Evolutionary conservation across 345 rosid genomes (phyloP).

Genomic region (Noccaea caerulescens): DNA sequence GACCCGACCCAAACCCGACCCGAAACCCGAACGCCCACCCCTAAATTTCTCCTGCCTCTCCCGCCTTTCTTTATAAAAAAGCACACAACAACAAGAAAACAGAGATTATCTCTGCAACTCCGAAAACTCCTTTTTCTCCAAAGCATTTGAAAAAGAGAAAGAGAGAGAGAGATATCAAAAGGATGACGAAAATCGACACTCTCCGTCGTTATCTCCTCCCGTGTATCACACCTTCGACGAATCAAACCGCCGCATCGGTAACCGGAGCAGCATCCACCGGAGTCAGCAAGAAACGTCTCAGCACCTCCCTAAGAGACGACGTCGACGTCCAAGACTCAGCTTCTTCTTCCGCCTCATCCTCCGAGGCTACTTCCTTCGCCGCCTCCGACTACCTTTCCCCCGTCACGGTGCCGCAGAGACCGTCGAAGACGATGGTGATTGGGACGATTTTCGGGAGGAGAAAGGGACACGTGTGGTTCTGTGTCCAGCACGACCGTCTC

Average conservation of each 20-base stretch:
- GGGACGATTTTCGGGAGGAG: slow-evolving; percentile 84
- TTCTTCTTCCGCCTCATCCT: slow-evolving; percentile 46
- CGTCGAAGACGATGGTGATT: slow-evolving; percentile 78
- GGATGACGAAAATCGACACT: slow-evolving; percentile 65
- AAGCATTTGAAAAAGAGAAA: not conserved
- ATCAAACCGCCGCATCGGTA: slow-evolving; percentile 37
- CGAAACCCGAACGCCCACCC: too few species aligned
- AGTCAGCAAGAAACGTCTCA: slow-evolving; percentile 65
- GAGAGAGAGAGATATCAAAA: not conserved
- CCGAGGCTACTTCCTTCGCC: slow-evolving; percentile 22
- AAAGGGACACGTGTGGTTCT: slow-evolving; percentile 89
- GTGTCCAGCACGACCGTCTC: slow-evolving; percentile 81
- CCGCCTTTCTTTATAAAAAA: slow-evolving; percentile 44
- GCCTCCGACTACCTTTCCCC: slow-evolving; percentile 29
- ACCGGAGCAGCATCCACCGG: slow-evolving; percentile 34
- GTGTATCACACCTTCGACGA: slow-evolving; percentile 56
- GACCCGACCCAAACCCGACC: too few species aligned
- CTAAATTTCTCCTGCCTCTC: slow-evolving; percentile 36
- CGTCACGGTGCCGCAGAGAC: slow-evolving; percentile 50
- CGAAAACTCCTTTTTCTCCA: slow-evolving; percentile 18
- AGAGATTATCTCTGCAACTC: slow-evolving; percentile 43
- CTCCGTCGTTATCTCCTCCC: slow-evolving; percentile 82
- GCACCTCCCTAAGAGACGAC: slow-evolving; percentile 75
- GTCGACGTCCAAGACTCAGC: slow-evolving; percentile 44
- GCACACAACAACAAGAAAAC: slow-evolving; percentile 5